Percentiles rank a stretch among this genome's conserved stretches.
Evolutionary conservation across 2,329 filamentous ascomycete species (phyloP).

Genomic region (Aplosporella prunicola): DNA sequence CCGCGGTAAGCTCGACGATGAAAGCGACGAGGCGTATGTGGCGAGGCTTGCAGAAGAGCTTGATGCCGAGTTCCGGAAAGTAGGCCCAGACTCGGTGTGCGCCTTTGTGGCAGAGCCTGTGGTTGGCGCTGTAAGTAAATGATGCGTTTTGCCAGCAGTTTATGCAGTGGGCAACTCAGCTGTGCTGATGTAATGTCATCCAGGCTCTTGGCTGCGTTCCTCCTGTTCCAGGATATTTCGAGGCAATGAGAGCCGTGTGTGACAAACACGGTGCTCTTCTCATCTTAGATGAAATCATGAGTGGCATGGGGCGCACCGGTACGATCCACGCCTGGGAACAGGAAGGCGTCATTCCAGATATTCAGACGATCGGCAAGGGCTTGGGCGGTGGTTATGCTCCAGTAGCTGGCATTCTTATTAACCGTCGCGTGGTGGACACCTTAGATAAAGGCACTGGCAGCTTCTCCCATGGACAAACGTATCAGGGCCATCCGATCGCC

Average conservation of each 20-base stretch:
- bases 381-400: slow-evolving; percentile 55
- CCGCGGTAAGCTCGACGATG: slow-evolving; percentile 42
- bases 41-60: slow-evolving; percentile 53
- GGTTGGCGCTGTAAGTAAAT: slow-evolving; percentile 53
- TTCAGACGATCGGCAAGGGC: slow-evolving; percentile 58
- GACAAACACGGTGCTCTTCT: slow-evolving; percentile 61
- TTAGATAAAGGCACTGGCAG: slow-evolving; percentile 36
- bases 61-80: slow-evolving; percentile 53
- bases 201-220: slow-evolving; percentile 61
- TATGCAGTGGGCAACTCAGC: too few relatives aligned
- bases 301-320: slow-evolving; percentile 52
- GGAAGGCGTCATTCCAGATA: slow-evolving; percentile 50
- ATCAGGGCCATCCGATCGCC: slow-evolving; percentile 46
- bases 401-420: slow-evolving; percentile 51
- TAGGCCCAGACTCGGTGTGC: slow-evolving; percentile 57
- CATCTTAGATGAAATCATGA: slow-evolving; percentile 75
- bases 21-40: slow-evolving; percentile 53
- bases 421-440: slow-evolving; percentile 41
- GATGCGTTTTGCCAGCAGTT: too few relatives aligned
- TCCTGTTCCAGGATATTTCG: slow-evolving; percentile 57
- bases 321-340: slow-evolving; percentile 54
- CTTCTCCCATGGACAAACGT: slow-evolving; percentile 54
- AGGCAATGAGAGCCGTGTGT: slow-evolving; percentile 58
- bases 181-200: background rate
- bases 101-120: slow-evolving; percentile 67